Evolutionary conservation across 2,329 filamentous ascomycete genomes (phyloP), one percentile per base, ranked within the genome.

Genomic region (Cadophora malorum): DNA sequence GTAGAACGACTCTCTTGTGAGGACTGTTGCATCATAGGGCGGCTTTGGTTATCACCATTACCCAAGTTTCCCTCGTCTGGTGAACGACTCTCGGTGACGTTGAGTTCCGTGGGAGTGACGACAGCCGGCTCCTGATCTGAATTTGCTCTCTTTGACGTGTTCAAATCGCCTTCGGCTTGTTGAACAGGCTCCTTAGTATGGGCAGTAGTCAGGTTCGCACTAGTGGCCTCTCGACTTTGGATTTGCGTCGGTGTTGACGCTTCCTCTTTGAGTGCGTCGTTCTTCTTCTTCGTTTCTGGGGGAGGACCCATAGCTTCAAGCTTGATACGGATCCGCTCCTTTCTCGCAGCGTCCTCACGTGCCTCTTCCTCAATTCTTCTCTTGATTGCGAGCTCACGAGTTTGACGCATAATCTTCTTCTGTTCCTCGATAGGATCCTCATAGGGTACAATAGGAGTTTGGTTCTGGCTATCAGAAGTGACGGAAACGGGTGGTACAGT

Each of bases 371-470:
- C 90, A 68, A 88, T 81, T 59, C 88, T 83, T 67, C 90, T 85
- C 75, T 91, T 89, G 75, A 90, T 88, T 23, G 90, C 91, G 63
- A 88, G 81, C 74, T 94, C 90, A 7, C 89, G 84, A 49, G 87
- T 87, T 74, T 92, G 89, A 47, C 85, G 85, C 91, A 94, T 94
- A 25, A 92, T 85, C 80, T 84, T 91, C 84, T 82, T 91, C 80
- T 87, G 91, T 75, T 81, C 86, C 78, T 83, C 88, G 21, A 84
- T 84, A 67, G 91, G 88, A 49, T 88, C 83, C 59, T 86, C 84
- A 2, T 71, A 71, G 28, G 77, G 76, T 25, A 76, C 75, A 21
- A 75, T 72, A n/a, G 75, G 70, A 66, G 77, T 71, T 60, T 69
- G 70, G 58, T 62, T 72, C 67, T 77, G 72, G 21, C 75, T 76